Percentiles rank a stretch among this genome's conserved stretches.
Conservation (phyloP, 495 filamentous ascomycete genomes). For the Penicillium cinerascens region DNA sequence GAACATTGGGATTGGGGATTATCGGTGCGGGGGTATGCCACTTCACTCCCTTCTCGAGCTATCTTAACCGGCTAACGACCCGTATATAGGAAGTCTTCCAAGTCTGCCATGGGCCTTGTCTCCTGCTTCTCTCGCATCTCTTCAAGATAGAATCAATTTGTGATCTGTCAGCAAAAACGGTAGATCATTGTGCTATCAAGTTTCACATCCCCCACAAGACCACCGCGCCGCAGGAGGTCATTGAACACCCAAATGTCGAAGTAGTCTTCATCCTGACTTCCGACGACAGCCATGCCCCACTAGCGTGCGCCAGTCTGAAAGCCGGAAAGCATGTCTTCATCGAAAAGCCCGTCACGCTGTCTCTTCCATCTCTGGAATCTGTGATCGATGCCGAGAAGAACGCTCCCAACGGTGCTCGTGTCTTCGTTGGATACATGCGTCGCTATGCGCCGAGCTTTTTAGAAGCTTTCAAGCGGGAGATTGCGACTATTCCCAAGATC, state of each 20-base stretch:
- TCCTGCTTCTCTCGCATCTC: slow-evolving; percentile 34
- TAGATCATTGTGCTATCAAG: slow-evolving; percentile 27
- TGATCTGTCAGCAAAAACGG: slow-evolving; percentile 35
- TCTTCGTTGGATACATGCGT: slow-evolving; percentile 53
- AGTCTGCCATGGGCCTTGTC: slow-evolving; percentile 43
- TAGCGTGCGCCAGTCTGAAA: slow-evolving; percentile 33
- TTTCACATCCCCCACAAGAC: slow-evolving; percentile 21
- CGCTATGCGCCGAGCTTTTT: slow-evolving; percentile 47
- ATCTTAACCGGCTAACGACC: background rate
- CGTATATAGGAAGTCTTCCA: slow-evolving; percentile 38
- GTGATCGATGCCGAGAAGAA: slow-evolving; percentile 37
- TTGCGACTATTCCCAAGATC: slow-evolving; percentile 35
- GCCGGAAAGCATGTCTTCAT: slow-evolving; percentile 42
- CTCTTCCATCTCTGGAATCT: slow-evolving; percentile 20
- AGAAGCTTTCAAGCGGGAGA: slow-evolving; percentile 36
- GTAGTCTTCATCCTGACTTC: slow-evolving; percentile 41
- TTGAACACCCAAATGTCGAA: slow-evolving; percentile 36
- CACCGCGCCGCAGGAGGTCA: slow-evolving; percentile 23
- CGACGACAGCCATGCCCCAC: slow-evolving; percentile 41
- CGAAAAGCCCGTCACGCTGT: slow-evolving; percentile 50
- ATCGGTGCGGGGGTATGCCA: slow-evolving; percentile 35
- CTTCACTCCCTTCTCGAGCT: background rate
- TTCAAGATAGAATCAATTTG: slow-evolving; percentile 38
- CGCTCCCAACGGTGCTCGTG: slow-evolving; percentile 23
- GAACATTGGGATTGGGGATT: slow-evolving; percentile 28